phyloP scores from a whole-genome alignment of 768 basidiomycete genomes.

The Podaxis mareebaensis region DNA sequence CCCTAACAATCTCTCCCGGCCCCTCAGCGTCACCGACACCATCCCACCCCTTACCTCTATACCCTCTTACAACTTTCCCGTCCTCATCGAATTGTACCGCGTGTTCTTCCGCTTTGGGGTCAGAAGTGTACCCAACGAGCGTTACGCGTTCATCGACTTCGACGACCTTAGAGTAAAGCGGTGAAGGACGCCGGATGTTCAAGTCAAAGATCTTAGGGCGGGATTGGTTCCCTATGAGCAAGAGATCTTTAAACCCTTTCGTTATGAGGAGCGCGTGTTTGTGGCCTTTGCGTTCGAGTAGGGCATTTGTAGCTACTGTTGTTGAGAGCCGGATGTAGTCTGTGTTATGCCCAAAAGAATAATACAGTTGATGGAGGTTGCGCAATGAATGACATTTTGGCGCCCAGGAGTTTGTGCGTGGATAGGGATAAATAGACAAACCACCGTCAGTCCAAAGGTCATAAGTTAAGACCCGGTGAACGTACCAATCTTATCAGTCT shows the following conservation, averaged over 20 bases:
- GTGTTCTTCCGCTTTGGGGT: slow-evolving; percentile 77
- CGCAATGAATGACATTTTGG: too few species aligned
- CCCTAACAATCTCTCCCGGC: slow-evolving; percentile 76
- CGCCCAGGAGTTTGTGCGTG: background rate
- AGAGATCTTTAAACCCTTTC: slow-evolving; percentile 86
- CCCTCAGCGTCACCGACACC: slow-evolving; percentile 70
- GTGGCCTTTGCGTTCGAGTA: slow-evolving; percentile 93
- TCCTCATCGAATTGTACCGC: slow-evolving; percentile 74
- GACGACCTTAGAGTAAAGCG: slow-evolving; percentile 76
- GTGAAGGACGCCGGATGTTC: slow-evolving; percentile 76
- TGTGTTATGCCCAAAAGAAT: slow-evolving; percentile 25
- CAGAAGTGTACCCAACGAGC: slow-evolving; percentile 89
- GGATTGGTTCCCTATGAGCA: slow-evolving; percentile 93
- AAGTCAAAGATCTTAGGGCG: slow-evolving; percentile 95
- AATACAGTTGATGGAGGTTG: background rate
- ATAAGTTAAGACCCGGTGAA: background rate
- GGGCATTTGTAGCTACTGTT: slow-evolving; percentile 94
- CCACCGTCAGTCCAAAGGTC: background rate
- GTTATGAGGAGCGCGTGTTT: slow-evolving; percentile 91
- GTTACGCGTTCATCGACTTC: slow-evolving; percentile 92
- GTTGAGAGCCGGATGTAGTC: slow-evolving; percentile 93
- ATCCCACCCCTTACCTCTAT: slow-evolving; percentile 80
- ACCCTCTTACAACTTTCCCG: slow-evolving; percentile 66
- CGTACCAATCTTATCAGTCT: slow-evolving; percentile 81
- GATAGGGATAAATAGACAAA: background rate